These are phyloP conservation scores for Heterotrichella gracilis DNA, from an alignment of 352 stramenopile species.

Conservation along the genomic window DNA sequence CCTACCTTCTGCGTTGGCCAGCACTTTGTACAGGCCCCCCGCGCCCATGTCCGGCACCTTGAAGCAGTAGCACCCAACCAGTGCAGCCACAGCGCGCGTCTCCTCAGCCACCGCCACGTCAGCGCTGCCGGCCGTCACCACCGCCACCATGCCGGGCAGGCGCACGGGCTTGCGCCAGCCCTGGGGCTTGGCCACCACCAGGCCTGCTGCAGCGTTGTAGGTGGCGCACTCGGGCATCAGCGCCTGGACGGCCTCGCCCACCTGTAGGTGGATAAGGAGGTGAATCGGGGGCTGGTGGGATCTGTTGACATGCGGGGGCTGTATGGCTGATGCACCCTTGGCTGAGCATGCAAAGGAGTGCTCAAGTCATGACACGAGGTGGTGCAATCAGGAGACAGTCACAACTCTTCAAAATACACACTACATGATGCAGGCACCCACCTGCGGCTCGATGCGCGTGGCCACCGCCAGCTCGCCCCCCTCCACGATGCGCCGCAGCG, in stretches of 20 bases:
- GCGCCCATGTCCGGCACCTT: constrained; percentile 44
- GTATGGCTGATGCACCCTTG: no score
- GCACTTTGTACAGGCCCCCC: constrained; percentile 56
- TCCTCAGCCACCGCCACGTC: constrained; percentile 75
- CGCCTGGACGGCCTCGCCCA: no score
- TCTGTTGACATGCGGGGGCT: no score
- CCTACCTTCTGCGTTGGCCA: no score
- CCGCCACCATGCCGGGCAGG: constrained; percentile 24
- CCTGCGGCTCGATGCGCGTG: constrained; percentile 28
- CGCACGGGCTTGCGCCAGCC: not conserved
- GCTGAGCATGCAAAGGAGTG: no score
- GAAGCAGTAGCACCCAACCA: constrained; percentile 37
- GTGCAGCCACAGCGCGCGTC: constrained; percentile 53
- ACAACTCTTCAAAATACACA: no score
- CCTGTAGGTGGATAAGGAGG: no score
- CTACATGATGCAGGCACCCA: no score
- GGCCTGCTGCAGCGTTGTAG: constrained; percentile 20
- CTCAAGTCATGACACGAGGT: no score
- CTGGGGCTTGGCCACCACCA: not conserved
- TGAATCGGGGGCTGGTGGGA: no score
- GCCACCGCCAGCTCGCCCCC: constrained; percentile 25
- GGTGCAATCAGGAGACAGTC: no score
- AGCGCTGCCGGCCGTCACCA: constrained; percentile 69
- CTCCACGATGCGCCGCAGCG: constrained; percentile 48
- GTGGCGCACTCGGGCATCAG: not conserved